phyloP scores from a whole-genome alignment of 2,329 filamentous ascomycete species.

The Beauveria sp. region DNA sequence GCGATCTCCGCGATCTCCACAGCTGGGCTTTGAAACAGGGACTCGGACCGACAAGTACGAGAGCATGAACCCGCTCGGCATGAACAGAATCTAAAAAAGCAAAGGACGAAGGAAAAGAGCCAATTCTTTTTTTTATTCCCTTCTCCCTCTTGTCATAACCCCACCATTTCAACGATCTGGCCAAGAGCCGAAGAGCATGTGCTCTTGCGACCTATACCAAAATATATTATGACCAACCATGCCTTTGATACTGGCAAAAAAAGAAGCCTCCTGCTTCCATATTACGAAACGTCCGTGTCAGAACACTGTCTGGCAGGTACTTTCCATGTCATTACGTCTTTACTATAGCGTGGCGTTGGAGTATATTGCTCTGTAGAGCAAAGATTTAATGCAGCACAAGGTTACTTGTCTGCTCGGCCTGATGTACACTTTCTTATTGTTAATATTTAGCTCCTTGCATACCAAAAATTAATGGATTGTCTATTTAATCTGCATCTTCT shows the following conservation, averaged over 20 bases:
- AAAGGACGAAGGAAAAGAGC: not conserved
- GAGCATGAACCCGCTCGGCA: slow-evolving; percentile 46
- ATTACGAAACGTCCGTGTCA: not conserved
- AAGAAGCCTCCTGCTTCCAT: not conserved
- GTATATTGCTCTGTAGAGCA: no score
- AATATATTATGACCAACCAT: not conserved
- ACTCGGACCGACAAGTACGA: slow-evolving; percentile 21
- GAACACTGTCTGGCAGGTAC: not conserved
- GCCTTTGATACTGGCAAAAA: not conserved
- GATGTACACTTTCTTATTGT: no score
- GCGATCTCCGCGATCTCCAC: not conserved
- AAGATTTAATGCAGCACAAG: no score
- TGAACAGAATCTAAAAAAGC: slow-evolving; percentile 43
- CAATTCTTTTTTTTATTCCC: no score
- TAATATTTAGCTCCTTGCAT: no score
- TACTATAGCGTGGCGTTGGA: no score
- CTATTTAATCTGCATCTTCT: no score
- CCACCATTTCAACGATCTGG: not conserved
- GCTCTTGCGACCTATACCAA: not conserved
- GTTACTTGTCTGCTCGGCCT: no score
- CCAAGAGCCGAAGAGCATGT: not conserved
- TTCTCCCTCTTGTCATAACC: not conserved
- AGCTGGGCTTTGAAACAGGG: slow-evolving; percentile 13
- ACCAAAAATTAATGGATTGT: no score
- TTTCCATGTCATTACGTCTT: not conserved